These are phyloP conservation scores for Abrus pulchellus DNA, from an alignment of 306 rosid genomes.

Conservation along the genomic window DNA sequence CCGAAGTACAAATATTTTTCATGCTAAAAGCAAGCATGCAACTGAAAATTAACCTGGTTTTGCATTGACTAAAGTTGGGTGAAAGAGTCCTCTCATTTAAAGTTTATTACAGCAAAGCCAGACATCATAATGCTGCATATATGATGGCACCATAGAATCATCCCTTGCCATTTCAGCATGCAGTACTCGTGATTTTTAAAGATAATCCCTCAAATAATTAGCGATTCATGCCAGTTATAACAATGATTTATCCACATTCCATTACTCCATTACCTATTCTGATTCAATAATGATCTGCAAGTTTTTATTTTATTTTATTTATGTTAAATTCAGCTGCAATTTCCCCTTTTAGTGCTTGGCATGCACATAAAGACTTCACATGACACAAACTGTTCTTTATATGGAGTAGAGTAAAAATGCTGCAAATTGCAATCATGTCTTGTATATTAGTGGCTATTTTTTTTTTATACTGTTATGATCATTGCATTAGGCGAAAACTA, in stretches of 20 bases:
- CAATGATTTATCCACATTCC: slow-evolving; percentile 34
- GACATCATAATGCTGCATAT: slow-evolving; percentile 33
- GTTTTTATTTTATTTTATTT: background rate
- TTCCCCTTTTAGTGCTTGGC: slow-evolving; percentile 17
- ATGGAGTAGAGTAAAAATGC: background rate
- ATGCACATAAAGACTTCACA: slow-evolving; percentile 41
- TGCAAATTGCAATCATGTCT: slow-evolving; percentile 41
- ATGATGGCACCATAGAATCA: background rate
- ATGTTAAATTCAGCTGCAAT: slow-evolving; percentile 6
- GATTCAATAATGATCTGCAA: slow-evolving; percentile 3
- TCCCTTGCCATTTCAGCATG: slow-evolving; percentile 36
- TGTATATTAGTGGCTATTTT: background rate
- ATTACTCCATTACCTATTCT: slow-evolving; percentile 14
- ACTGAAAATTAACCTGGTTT: background rate
- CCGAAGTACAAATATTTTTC: background rate
- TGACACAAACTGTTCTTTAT: slow-evolving; percentile 5
- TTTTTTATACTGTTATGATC: slow-evolving; percentile 12
- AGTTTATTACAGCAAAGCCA: background rate
- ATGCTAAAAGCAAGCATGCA: slow-evolving; percentile 35
- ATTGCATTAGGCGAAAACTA: slow-evolving; percentile 5
- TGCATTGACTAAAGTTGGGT: slow-evolving; percentile 13
- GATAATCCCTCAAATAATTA: background rate
- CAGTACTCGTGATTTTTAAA: background rate
- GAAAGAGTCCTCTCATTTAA: slow-evolving; percentile 4
- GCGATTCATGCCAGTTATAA: slow-evolving; percentile 16